Evolutionary conservation across 305 asterid species (phyloP), one percentile per base, ranked within the genome.

Genomic region (Salvia sclarea): DNA sequence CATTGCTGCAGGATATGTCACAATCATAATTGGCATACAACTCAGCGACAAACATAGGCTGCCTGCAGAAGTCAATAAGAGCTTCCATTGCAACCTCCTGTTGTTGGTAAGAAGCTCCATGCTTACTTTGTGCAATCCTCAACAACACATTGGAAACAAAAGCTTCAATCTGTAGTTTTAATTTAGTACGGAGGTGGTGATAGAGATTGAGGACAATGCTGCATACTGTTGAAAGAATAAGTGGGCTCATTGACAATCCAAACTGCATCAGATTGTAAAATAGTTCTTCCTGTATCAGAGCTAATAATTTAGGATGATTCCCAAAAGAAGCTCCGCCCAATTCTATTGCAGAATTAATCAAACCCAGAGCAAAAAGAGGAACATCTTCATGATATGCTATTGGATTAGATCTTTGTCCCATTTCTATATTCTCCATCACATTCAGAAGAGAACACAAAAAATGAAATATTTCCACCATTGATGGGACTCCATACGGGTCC

Each of bases 21-120:
- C 98, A 87, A 79, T 93, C 98, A 73, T 84, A 93, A 79, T 93
- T 90, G 76, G 91, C 98, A 74, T 84, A 93, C 82, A 90, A 71
- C 83, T 93, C 98, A 40, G 88, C 48, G 52, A 80, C 83, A 75
- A 90, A 90, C 84, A 79, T 83, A 70, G 89, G 88, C 84, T 90
- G 98, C 84, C 98, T 87, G 82, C 98, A 93, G 76, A 93, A 82
- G 79, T 93, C 98, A 70, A 91, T 89, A 75, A 93, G 86, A 69
- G 96, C 90, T 76, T 93, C 98, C 96, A 93, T 84, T 58, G 98
- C 95, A 83, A 90, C 98, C 81, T 93, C 97, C 79, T 88, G 95
- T 80, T 76, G 95, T 72, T 90, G 98, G 84, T 87, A 94, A 40
- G 98, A 91, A 76, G 92, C 87, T 53, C 95, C 96, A 76, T 86